Percentiles rank a stretch among this genome's conserved stretches.
phyloP scores from a whole-genome alignment of 1,284 basidiomycete species.

The Malassezia globosa region DNA sequence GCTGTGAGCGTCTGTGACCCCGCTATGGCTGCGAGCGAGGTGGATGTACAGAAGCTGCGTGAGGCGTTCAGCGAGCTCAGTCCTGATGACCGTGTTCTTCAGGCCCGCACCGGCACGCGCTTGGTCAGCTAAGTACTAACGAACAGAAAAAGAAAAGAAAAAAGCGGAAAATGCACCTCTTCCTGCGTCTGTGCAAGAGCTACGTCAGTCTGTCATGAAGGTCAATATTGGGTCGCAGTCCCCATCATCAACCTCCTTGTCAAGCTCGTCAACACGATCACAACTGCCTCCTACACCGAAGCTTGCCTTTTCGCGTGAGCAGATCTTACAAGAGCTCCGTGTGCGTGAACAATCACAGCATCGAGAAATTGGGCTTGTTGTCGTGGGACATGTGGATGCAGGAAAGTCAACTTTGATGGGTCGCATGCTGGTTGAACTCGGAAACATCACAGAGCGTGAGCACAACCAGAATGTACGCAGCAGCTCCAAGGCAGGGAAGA shows the following conservation, averaged over 20 bases:
- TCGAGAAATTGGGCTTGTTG: slow-evolving; percentile 71
- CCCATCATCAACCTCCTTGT: not conserved
- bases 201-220: slow-evolving; percentile 31
- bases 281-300: slow-evolving; percentile 52
- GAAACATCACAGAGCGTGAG: slow-evolving; percentile 72
- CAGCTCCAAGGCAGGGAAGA: slow-evolving; percentile 80
- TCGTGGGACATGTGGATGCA: slow-evolving; percentile 95
- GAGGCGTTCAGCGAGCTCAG: slow-evolving; percentile 64
- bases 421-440: slow-evolving; percentile 78
- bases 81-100: slow-evolving; percentile 70
- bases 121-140: slow-evolving; percentile 18
- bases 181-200: slow-evolving; percentile 23
- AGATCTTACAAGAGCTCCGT: slow-evolving; percentile 69
- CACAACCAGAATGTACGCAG: slow-evolving; percentile 75
- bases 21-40: slow-evolving; percentile 5
- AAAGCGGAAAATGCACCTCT: not conserved
- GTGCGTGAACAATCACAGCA: slow-evolving; percentile 56
- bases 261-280: slow-evolving; percentile 23
- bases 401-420: slow-evolving; percentile 98
- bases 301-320: slow-evolving; percentile 65
- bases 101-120: slow-evolving; percentile 63
- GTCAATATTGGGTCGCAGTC: slow-evolving; percentile 1
- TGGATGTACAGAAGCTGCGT: slow-evolving; percentile 19
- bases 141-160: slow-evolving; percentile 15
- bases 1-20: no score